phyloP scores from a whole-genome alignment of 306 rosid genomes.

The Vigna mungo region DNA sequence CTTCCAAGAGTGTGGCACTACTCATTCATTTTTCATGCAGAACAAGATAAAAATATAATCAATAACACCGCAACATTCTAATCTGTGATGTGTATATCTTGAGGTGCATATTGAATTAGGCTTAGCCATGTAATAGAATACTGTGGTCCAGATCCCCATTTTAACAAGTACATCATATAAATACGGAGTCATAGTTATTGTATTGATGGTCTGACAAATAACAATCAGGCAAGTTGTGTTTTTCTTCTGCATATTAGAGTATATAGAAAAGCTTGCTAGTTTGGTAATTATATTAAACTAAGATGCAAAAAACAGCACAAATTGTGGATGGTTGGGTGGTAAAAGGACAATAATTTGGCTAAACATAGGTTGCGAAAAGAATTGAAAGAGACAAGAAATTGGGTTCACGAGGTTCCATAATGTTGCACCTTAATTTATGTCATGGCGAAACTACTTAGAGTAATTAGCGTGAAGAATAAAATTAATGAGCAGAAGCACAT shows the following conservation, averaged over 20 bases:
- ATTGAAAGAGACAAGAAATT: slow-evolving; percentile 9
- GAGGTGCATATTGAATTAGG: slow-evolving; percentile 7
- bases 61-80: neutral
- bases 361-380: neutral
- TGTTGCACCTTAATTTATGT: slow-evolving; percentile 43
- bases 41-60: slow-evolving; percentile 21
- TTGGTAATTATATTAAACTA: neutral
- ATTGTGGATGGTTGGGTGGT: neutral
- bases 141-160: slow-evolving; percentile 44
- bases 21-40: slow-evolving; percentile 23
- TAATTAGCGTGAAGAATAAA: slow-evolving; percentile 1
- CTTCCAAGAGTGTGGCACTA: slow-evolving; percentile 12
- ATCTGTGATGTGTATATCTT: neutral
- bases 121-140: neutral
- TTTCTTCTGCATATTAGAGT: slow-evolving; percentile 8
- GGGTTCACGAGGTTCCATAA: neutral
- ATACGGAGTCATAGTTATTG: neutral
- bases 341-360: slow-evolving; percentile 16
- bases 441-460: slow-evolving; percentile 57
- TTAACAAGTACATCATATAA: slow-evolving; percentile 30
- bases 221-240: slow-evolving; percentile 9
- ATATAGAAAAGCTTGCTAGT: neutral
- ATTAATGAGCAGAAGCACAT: slow-evolving; percentile 61
- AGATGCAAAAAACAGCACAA: neutral
- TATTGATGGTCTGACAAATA: neutral